A percentile compares a stretch with the other conserved stretches of the same genome.
These are phyloP conservation scores for Chaetomiaceae sp. DNA, from an alignment of 2,329 filamentous ascomycete genomes.

Conservation along the genomic window DNA sequence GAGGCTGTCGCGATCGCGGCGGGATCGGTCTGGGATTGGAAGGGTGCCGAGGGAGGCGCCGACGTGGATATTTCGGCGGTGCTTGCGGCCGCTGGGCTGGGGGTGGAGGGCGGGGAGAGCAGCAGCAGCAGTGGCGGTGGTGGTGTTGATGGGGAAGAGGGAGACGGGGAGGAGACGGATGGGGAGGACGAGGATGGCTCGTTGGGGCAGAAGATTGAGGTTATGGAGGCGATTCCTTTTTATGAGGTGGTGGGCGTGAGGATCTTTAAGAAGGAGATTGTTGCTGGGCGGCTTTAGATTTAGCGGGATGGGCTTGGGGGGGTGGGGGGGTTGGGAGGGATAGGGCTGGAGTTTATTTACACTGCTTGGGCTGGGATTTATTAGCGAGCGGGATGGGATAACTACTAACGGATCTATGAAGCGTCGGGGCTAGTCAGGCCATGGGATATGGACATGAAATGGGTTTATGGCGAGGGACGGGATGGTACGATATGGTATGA, in stretches of 20 bases:
- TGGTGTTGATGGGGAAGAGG: constrained; percentile 34
- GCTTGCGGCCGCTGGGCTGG: constrained; percentile 4
- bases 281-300: constrained; percentile 38
- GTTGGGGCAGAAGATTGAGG: constrained; percentile 33
- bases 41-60: not conserved
- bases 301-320: not conserved
- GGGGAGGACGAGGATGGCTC: constrained; percentile 33
- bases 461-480: too few relatives aligned
- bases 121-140: constrained; percentile 32
- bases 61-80: constrained; percentile 1
- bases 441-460: too few relatives aligned
- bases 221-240: constrained; percentile 38
- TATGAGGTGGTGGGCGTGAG: constrained; percentile 45
- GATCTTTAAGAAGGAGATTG: constrained; percentile 57
- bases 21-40: not conserved
- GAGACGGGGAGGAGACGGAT: constrained; percentile 25
- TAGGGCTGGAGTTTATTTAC: too few relatives aligned
- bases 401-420: too few relatives aligned
- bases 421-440: too few relatives aligned
- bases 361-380: too few relatives aligned
- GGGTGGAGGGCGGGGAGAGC: constrained; percentile 14
- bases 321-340: not conserved
- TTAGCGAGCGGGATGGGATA: too few relatives aligned
- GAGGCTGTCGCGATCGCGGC: not conserved
- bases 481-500: too few relatives aligned